Conservation (phyloP, 2,329 filamentous ascomycete genomes). For the Byssoonygena ceratinophila region DNA sequence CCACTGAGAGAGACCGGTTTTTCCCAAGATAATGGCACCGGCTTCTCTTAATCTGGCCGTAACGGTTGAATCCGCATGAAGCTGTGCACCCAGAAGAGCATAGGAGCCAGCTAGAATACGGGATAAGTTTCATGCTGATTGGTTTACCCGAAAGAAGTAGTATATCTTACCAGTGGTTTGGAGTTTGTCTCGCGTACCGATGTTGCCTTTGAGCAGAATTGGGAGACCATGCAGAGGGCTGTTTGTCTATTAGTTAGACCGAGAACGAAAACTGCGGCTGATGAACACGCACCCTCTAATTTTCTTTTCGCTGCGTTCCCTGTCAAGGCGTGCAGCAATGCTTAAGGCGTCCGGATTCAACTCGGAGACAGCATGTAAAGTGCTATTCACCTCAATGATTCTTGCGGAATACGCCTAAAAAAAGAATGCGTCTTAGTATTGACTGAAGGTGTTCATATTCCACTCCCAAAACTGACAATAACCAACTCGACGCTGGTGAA, state of each 20-base stretch:
- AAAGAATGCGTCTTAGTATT: not conserved
- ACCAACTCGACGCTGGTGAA: slow-evolving; percentile 51
- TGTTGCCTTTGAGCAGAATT: slow-evolving; percentile 60
- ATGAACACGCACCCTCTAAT: slow-evolving; percentile 25
- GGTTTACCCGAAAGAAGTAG: no score
- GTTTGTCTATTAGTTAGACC: slow-evolving; percentile 19
- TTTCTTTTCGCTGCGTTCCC: slow-evolving; percentile 44
- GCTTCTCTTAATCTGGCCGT: slow-evolving; percentile 50
- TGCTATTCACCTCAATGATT: slow-evolving; percentile 45
- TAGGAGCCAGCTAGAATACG: slow-evolving; percentile 57
- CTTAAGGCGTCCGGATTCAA: slow-evolving; percentile 52
- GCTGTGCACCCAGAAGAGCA: slow-evolving; percentile 49
- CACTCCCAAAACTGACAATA: slow-evolving; percentile 22
- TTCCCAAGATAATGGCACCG: slow-evolving; percentile 56
- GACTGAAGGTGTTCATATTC: not conserved
- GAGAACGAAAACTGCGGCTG: not conserved
- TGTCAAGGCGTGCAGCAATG: slow-evolving; percentile 50
- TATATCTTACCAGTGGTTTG: slow-evolving; percentile 49
- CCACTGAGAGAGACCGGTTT: slow-evolving; percentile 56
- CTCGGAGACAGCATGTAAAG: slow-evolving; percentile 45
- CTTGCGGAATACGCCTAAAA: slow-evolving; percentile 41
- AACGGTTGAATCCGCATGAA: slow-evolving; percentile 48
- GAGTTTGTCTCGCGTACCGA: slow-evolving; percentile 53
- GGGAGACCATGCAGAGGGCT: slow-evolving; percentile 59
- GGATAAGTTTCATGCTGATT: not conserved